Base-by-base conservation (phyloP, 805 yeast species). In the Myxozyma kluyveri region DNA sequence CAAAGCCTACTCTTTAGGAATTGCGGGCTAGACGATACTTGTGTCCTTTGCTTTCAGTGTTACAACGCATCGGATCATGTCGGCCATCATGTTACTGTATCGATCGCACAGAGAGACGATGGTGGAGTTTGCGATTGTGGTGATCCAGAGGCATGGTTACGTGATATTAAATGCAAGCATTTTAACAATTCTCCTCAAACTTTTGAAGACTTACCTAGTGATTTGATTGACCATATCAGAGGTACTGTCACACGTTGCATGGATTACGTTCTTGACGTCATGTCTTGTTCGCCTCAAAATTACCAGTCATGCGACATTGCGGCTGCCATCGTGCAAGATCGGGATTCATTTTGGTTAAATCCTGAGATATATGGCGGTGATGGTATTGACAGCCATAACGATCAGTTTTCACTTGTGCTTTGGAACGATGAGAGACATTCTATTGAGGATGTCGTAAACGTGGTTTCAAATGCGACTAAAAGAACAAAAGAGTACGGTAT, bases 81-180 rank as follows among this genome's bases (percentile, higher is more conserved):
- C 32, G 91, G 81, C 41, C 98, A 90, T 66, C 78, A 80, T 42
- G 82, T 86, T 6, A 79, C 82, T 50, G 77, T 81, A 17, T 74
- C 80, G 36, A 80, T 86, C 4, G 79, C 79, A 39, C 73, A 86
- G 47, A 62, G 69, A 21, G 84, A 75, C 53, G 79, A 79, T 51
- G 87, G 90, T 35, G 93, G 93, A 0, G 85, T 84, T 18, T 86
- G 95, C 66, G 96, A 88, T 63, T 88, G 96, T 67, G 96, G 96
- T 3, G 96, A 88, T 63, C 79, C 82, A 0, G 95, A 86, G 63
- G 95, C 95, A 0, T 88, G 95, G 89, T 76, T 72, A 3, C 67
- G 67, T 14, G 68, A 74, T 1, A 70, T 81, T 39, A 63, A 70
- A 12, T 88, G 96, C 65, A 72, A 73, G 18, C 64, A 74, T 43